Evolutionary conservation across 1,284 basidiomycete species (phyloP).

Genomic region (Athelia sp.): DNA sequence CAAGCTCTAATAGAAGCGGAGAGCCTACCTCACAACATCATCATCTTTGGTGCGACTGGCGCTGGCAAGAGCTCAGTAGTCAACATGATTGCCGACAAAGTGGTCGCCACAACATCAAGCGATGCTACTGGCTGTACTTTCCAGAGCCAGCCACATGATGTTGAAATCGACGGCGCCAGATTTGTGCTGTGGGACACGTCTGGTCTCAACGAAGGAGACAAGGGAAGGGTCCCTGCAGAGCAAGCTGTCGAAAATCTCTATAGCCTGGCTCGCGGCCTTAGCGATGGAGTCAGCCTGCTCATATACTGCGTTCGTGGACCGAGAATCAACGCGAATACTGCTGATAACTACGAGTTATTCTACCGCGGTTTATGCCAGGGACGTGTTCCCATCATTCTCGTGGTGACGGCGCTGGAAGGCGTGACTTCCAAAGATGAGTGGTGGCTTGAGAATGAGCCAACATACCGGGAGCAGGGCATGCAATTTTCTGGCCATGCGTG

Average conservation of each 20-base stretch:
- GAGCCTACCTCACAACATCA: not conserved
- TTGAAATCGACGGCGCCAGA: not conserved
- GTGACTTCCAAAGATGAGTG: constrained; percentile 25
- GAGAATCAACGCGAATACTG: constrained; percentile 23
- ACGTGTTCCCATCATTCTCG: constrained; percentile 23
- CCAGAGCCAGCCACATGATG: not conserved
- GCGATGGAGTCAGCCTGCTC: constrained; percentile 20
- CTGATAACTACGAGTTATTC: constrained; percentile 25
- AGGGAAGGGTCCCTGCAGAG: constrained; percentile 1
- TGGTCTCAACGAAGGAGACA: not conserved
- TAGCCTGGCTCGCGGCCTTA: not conserved
- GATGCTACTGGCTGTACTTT: not conserved
- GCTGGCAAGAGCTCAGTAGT: not conserved
- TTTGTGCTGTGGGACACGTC: not conserved
- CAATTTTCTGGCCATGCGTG: not conserved
- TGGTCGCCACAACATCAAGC: not conserved
- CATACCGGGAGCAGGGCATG: constrained; percentile 18
- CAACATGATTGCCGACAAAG: not conserved
- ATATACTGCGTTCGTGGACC: constrained; percentile 26
- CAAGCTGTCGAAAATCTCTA: constrained; percentile 2
- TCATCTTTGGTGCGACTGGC: not conserved
- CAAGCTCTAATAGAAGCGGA: no score
- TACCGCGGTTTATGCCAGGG: constrained; percentile 22
- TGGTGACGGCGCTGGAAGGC: constrained; percentile 23
- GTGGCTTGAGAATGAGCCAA: constrained; percentile 20